Conservation (phyloP, 305 asterid genomes). For the Fraxinus xanthoxyloides region DNA sequence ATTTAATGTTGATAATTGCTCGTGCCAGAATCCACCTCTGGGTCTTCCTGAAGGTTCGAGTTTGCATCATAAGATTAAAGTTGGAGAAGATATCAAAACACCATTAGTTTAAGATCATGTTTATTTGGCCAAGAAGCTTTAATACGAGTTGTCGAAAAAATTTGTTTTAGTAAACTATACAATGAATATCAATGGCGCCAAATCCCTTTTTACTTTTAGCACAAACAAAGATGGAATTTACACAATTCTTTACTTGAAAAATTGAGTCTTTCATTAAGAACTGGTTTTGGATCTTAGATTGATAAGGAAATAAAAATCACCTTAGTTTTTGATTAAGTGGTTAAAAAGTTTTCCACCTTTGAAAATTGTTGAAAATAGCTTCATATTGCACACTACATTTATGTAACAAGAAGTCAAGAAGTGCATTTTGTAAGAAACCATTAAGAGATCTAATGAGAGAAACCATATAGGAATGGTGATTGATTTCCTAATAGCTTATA, state of each 20-base stretch:
- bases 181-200: not conserved
- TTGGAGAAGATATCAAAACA: constrained; percentile 16
- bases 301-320: not conserved
- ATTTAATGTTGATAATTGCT: constrained; percentile 69
- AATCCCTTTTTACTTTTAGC: not conserved
- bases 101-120: too few relatives aligned
- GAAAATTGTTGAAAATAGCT: not conserved
- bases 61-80: constrained; percentile 50
- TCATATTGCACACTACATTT: not conserved
- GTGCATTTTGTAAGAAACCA: not conserved
- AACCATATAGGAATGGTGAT: not conserved
- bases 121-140: too few relatives aligned
- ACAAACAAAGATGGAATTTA: not conserved
- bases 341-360: not conserved
- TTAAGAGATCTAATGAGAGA: not conserved
- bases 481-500: not conserved
- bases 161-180: too few relatives aligned
- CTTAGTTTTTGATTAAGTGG: not conserved
- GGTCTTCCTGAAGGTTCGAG: constrained; percentile 71
- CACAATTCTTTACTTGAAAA: not conserved
- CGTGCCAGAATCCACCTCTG: constrained; percentile 65
- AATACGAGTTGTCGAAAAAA: too few relatives aligned
- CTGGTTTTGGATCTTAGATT: not conserved
- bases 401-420: not conserved
- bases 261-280: not conserved